A percentile compares a stretch with the other conserved stretches of the same genome.
Evolutionary conservation across 2,329 filamentous ascomycete species (phyloP).

Genomic region (Colletotrichum liriopes): DNA sequence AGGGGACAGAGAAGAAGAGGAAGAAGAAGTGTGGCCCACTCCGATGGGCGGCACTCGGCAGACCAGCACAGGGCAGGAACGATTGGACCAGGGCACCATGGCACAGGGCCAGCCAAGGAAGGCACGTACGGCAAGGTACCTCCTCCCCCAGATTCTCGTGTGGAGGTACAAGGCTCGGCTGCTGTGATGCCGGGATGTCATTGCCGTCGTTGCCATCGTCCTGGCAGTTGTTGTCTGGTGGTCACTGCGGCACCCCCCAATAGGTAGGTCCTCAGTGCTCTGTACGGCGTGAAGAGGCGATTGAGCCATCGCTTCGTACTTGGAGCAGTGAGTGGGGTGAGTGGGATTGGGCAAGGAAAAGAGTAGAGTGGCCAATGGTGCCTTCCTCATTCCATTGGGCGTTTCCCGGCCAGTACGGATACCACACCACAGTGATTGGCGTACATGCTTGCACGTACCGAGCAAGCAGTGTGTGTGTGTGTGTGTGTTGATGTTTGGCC

Average conservation of each 20-base stretch:
- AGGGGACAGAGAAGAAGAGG: too few relatives aligned
- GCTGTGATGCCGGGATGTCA: conserved; percentile 9
- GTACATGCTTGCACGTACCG: too few relatives aligned
- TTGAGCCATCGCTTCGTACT: too few relatives aligned
- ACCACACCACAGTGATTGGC: too few relatives aligned
- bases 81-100: conserved; percentile 4
- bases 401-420: neutral
- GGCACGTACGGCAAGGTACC: conserved; percentile 17
- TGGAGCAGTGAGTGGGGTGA: too few relatives aligned
- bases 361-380: too few relatives aligned
- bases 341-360: too few relatives aligned
- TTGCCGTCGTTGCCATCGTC: neutral
- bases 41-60: conserved; percentile 21
- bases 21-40: conserved; percentile 3
- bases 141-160: conserved; percentile 23
- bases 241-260: neutral
- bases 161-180: conserved; percentile 23
- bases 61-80: conserved; percentile 12
- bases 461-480: too few relatives aligned
- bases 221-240: neutral
- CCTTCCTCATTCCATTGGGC: neutral
- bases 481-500: neutral
- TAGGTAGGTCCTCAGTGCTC: too few relatives aligned
- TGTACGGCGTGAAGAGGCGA: too few relatives aligned
- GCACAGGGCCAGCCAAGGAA: conserved; percentile 1